Conservation (phyloP, 495 filamentous ascomycete genomes). For the Aspergillus carlsbadensis region DNA sequence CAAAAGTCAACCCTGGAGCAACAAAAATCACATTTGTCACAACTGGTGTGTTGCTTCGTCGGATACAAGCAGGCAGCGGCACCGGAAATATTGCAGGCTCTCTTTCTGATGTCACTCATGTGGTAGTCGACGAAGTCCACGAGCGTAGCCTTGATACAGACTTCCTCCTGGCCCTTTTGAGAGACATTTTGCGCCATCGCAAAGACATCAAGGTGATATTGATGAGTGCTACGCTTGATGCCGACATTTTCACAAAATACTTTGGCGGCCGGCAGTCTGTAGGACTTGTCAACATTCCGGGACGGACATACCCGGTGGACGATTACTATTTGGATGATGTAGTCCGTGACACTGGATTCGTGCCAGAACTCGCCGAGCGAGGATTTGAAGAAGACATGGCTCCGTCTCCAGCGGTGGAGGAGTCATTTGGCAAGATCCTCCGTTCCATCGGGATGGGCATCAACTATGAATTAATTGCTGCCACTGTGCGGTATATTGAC, state of each 20-base stretch:
- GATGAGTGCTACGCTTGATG: slow-evolving; percentile 98
- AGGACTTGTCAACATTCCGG: slow-evolving; percentile 78
- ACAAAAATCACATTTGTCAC: slow-evolving; percentile 97
- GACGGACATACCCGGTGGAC: slow-evolving; percentile 84
- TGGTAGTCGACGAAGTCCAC: slow-evolving; percentile 96
- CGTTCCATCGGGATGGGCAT: slow-evolving; percentile 78
- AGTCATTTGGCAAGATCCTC: slow-evolving; percentile 62
- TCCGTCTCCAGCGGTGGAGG: slow-evolving; percentile 37
- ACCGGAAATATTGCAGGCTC: slow-evolving; percentile 74
- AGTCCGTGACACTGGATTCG: slow-evolving; percentile 74
- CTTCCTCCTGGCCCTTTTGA: slow-evolving; percentile 85
- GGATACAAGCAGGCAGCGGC: slow-evolving; percentile 83
- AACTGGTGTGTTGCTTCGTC: slow-evolving; percentile 89
- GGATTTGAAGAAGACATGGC: slow-evolving; percentile 34
- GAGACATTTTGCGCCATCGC: slow-evolving; percentile 72
- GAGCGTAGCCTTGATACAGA: slow-evolving; percentile 95
- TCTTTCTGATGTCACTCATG: slow-evolving; percentile 86
- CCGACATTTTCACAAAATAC: slow-evolving; percentile 79
- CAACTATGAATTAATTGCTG: slow-evolving; percentile 86
- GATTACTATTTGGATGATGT: slow-evolving; percentile 93
- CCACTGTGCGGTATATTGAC: slow-evolving; percentile 79
- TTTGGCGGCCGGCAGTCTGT: slow-evolving; percentile 70
- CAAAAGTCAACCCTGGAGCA: slow-evolving; percentile 58
- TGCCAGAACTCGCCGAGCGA: slow-evolving; percentile 35
- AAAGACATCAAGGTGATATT: slow-evolving; percentile 87